Conservation (phyloP, 2,329 filamentous ascomycete species). For the Capronia coronata region DNA sequence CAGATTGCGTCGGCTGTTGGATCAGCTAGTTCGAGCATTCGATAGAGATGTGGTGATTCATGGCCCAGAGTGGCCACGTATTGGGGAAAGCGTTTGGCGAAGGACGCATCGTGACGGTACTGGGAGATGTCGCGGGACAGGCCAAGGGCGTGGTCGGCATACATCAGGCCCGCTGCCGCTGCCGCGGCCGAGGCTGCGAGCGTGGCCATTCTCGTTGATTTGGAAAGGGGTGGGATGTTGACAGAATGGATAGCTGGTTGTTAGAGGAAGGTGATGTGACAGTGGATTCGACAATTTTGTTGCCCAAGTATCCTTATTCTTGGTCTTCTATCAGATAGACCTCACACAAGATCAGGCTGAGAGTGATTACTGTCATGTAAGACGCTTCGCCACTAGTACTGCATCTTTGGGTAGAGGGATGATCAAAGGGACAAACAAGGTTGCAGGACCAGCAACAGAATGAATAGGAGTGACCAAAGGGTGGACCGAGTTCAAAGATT, state of each 20-base stretch:
- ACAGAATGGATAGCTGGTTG: not conserved
- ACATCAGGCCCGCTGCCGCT: slow-evolving; percentile 37
- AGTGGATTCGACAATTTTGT: no score
- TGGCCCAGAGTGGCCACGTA: slow-evolving; percentile 37
- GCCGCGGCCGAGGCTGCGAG: slow-evolving; percentile 34
- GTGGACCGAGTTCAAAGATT: no score
- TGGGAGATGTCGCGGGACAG: slow-evolving; percentile 38
- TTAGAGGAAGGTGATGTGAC: no score
- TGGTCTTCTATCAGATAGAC: no score
- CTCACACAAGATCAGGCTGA: no score
- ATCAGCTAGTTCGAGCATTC: slow-evolving; percentile 38
- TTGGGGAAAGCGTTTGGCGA: slow-evolving; percentile 33
- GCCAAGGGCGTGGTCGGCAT: slow-evolving; percentile 34
- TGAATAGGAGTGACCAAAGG: no score
- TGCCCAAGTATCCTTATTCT: no score
- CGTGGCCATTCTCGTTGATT: slow-evolving; percentile 14
- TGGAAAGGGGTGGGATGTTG: not conserved
- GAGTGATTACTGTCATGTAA: no score
- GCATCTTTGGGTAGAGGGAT: no score
- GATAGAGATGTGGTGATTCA: slow-evolving; percentile 37
- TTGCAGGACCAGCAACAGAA: no score
- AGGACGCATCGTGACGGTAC: slow-evolving; percentile 34
- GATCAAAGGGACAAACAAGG: no score
- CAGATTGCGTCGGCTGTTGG: slow-evolving; percentile 40
- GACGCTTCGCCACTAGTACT: no score